Evolutionary conservation across 192 early-diverging fungal species (phyloP).

Genomic region (Backusella australiensis): DNA sequence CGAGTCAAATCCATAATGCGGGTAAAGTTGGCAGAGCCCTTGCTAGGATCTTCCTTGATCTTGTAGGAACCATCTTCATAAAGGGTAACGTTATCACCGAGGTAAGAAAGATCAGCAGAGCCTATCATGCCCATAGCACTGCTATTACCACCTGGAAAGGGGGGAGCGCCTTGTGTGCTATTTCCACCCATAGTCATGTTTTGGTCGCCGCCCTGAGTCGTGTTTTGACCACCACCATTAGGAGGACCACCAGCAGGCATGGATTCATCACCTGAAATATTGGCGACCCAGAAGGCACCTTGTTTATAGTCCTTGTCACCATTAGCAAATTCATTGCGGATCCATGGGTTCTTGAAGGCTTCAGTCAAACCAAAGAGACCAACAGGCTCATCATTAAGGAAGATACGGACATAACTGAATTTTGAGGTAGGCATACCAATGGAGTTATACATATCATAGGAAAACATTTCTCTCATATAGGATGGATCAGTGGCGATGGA

Average conservation of each 20-base stretch:
- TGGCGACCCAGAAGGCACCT: not conserved
- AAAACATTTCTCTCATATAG: constrained; percentile 2
- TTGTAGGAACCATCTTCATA: not conserved
- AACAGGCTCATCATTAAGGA: not conserved
- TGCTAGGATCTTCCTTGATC: constrained; percentile 1
- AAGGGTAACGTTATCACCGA: not conserved
- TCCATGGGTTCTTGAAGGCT: constrained; percentile 38
- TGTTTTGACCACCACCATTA: not conserved
- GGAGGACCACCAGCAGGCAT: not conserved
- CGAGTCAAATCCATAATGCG: constrained; percentile 1
- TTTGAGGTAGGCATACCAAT: constrained; percentile 1
- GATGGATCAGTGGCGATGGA: constrained; percentile 6
- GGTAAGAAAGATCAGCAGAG: constrained; percentile 5
- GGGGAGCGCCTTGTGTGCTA: not conserved
- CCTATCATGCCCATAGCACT: not conserved
- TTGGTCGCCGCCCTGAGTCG: too few species aligned
- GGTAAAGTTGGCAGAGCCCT: not conserved
- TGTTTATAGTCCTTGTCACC: constrained; percentile 23
- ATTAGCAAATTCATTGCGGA: constrained; percentile 21
- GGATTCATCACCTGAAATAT: not conserved
- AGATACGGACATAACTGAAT: not conserved
- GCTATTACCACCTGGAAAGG: not conserved
- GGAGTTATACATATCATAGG: not conserved
- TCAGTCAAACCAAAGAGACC: constrained; percentile 14
- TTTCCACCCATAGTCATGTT: not conserved